phyloP scores from a whole-genome alignment of 148 eudicot genomes.

The Hydrangea macrophylla region DNA sequence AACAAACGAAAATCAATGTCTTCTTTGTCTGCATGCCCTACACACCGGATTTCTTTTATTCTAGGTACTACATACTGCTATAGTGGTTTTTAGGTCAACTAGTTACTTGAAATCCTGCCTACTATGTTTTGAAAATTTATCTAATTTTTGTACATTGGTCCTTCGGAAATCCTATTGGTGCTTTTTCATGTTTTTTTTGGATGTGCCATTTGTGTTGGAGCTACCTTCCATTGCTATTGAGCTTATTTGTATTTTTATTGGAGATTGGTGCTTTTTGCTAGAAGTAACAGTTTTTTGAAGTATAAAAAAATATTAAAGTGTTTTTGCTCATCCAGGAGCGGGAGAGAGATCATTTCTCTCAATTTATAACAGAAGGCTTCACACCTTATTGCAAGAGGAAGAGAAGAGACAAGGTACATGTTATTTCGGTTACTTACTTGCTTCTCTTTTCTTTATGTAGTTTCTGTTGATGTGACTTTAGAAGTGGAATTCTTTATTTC shows the following conservation, averaged over 20 bases:
- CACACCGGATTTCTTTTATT: too few species aligned
- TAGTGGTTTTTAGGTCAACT: too few species aligned
- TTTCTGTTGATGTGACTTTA: neutral
- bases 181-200: neutral
- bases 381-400: conserved; percentile 95
- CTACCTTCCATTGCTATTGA: neutral
- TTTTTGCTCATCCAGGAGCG: conserved; percentile 61
- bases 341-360: conserved; percentile 95
- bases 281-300: neutral
- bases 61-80: neutral
- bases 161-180: neutral
- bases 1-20: too few species aligned
- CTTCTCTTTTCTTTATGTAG: neutral
- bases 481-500: neutral
- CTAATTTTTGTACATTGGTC: too few species aligned
- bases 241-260: neutral
- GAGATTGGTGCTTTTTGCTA: neutral
- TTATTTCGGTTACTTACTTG: neutral
- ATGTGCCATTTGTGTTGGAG: neutral
- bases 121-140: too few species aligned
- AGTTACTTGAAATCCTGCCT: too few species aligned
- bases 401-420: conserved; percentile 81
- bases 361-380: conserved; percentile 96
- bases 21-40: too few species aligned
- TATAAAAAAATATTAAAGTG: neutral